Evolutionary conservation across 1,139 yeast species (phyloP).

Genomic region (Yamadazyma sp.): DNA sequence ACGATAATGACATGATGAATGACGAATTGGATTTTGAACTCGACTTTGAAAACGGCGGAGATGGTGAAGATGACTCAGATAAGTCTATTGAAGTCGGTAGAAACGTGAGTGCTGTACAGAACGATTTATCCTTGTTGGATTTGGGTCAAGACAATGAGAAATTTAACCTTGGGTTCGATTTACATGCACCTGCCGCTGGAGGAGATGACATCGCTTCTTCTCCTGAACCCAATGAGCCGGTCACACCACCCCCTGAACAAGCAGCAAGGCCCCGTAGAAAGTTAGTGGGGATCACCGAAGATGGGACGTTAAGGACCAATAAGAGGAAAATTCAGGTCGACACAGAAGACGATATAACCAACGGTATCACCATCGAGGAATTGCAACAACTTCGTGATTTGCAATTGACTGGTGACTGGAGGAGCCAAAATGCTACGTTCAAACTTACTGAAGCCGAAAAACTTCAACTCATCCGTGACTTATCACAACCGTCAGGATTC

Average conservation of each 20-base stretch:
- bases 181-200: conserved; percentile 31
- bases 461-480: conserved; percentile 34
- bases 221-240: conserved; percentile 17
- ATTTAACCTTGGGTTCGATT: conserved; percentile 23
- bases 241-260: conserved; percentile 14
- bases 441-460: conserved; percentile 34
- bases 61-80: conserved; percentile 21
- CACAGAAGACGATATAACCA: conserved; percentile 29
- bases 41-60: conserved; percentile 15
- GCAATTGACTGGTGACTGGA: conserved; percentile 20
- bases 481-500: conserved; percentile 28
- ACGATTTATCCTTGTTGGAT: conserved; percentile 34
- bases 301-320: conserved; percentile 39
- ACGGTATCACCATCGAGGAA: conserved; percentile 36
- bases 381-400: conserved; percentile 33
- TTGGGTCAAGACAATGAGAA: conserved; percentile 16
- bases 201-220: conserved; percentile 21
- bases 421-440: conserved; percentile 23
- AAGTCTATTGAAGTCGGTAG: conserved; percentile 51
- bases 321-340: conserved; percentile 43
- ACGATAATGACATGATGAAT: conserved; percentile 24
- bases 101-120: conserved; percentile 26
- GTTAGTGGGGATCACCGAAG: conserved; percentile 36
- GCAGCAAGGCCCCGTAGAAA: conserved; percentile 24
- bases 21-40: conserved; percentile 47